Evolutionary conservation across 495 filamentous ascomycete genomes (phyloP).

Genomic region (Rusavskia elegans): DNA sequence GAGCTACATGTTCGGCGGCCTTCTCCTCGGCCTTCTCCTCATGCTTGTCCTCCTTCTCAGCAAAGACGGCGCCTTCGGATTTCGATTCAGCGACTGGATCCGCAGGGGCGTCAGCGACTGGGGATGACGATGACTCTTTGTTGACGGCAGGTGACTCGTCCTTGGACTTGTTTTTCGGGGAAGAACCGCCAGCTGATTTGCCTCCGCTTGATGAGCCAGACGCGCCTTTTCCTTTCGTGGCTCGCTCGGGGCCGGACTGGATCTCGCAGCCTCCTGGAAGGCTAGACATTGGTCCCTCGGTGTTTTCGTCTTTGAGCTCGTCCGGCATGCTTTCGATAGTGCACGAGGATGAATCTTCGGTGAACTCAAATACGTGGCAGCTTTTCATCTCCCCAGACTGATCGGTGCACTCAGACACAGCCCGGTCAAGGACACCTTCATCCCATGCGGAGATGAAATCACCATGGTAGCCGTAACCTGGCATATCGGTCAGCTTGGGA

Average conservation of each 20-base stretch:
- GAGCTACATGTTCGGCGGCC: not conserved
- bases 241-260: conserved; percentile 34
- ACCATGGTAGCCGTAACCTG: conserved; percentile 66
- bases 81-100: no score
- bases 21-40: not conserved
- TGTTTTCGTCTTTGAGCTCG: conserved; percentile 22
- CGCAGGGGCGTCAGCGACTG: not conserved
- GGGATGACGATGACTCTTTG: not conserved
- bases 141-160: not conserved
- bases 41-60: no score
- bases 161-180: not conserved
- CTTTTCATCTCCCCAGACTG: conserved; percentile 34
- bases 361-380: conserved; percentile 44
- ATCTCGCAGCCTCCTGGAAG: conserved; percentile 39
- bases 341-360: conserved; percentile 23
- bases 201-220: not conserved
- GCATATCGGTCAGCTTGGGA: conserved; percentile 4
- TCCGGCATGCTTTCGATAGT: conserved; percentile 29
- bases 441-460: conserved; percentile 84
- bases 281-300: conserved; percentile 20
- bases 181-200: not conserved
- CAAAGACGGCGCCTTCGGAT: no score
- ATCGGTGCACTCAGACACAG: conserved; percentile 33
- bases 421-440: conserved; percentile 23
- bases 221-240: conserved; percentile 9